phyloP scores from a whole-genome alignment of 805 yeast genomes.

The Pichia paraexigua region DNA sequence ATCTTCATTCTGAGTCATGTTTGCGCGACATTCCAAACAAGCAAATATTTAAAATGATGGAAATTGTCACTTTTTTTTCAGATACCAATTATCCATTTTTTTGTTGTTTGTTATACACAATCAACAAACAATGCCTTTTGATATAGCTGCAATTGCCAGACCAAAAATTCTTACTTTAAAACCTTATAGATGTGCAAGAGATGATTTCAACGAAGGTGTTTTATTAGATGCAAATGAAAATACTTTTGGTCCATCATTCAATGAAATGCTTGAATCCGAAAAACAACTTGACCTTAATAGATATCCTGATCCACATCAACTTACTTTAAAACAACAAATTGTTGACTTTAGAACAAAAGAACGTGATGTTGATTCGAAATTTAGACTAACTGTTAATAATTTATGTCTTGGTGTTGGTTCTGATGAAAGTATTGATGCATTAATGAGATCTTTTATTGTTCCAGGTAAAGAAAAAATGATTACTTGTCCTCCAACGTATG shows the following conservation, averaged over 20 bases:
- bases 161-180: slow-evolving; percentile 77
- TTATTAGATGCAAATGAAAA: slow-evolving; percentile 94
- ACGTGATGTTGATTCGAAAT: slow-evolving; percentile 9
- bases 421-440: slow-evolving; percentile 87
- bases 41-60: background rate
- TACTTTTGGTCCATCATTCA: slow-evolving; percentile 79
- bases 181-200: slow-evolving; percentile 96
- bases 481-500: slow-evolving; percentile 92
- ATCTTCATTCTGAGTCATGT: background rate
- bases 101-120: no score
- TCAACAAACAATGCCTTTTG: slow-evolving; percentile 33
- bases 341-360: slow-evolving; percentile 62
- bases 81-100: no score
- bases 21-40: no score
- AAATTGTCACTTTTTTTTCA: background rate
- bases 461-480: slow-evolving; percentile 81
- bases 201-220: slow-evolving; percentile 84
- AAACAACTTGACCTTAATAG: slow-evolving; percentile 58
- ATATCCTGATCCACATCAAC: slow-evolving; percentile 96
- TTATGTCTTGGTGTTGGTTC: slow-evolving; percentile 94
- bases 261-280: slow-evolving; percentile 38
- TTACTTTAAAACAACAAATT: slow-evolving; percentile 62
- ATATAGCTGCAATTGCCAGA: slow-evolving; percentile 55
- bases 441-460: slow-evolving; percentile 73
- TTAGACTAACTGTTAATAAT: slow-evolving; percentile 45